phyloP scores from a whole-genome alignment of 192 early-diverging fungal genomes.

The Rhizophagus sp. region DNA sequence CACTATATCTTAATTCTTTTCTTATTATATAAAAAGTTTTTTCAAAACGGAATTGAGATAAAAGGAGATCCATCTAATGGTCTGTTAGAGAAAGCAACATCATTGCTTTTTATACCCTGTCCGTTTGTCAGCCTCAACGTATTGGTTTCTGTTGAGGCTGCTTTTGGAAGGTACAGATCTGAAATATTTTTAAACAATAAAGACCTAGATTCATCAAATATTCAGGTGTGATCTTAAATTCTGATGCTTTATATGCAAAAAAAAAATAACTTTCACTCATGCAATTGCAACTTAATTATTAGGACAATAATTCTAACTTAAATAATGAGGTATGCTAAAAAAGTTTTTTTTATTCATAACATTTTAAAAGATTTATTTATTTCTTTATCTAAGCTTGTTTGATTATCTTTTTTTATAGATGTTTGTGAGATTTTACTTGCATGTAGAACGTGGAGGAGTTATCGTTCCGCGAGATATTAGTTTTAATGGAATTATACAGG shows the following conservation, averaged over 20 bases:
- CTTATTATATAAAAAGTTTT: background rate
- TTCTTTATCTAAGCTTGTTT: background rate
- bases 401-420: background rate
- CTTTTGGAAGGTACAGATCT: background rate
- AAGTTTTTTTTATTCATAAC: background rate
- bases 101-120: background rate
- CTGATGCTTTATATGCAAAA: too few relatives aligned
- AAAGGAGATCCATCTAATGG: constrained; percentile 24
- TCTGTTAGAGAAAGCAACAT: constrained; percentile 6
- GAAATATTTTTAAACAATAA: background rate
- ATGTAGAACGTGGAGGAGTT: constrained; percentile 13
- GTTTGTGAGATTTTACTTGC: background rate
- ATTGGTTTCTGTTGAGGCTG: background rate
- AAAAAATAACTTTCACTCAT: background rate
- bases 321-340: background rate
- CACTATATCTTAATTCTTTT: background rate
- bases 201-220: background rate
- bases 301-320: background rate
- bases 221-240: background rate
- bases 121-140: too few relatives aligned
- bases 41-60: background rate
- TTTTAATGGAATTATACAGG: background rate
- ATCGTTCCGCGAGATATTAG: constrained; percentile 1
- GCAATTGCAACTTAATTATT: background rate
- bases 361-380: background rate